Evolutionary conservation across 2,329 filamentous ascomycete genomes (phyloP).

Genomic region (Colletotrichum noveboracense): DNA sequence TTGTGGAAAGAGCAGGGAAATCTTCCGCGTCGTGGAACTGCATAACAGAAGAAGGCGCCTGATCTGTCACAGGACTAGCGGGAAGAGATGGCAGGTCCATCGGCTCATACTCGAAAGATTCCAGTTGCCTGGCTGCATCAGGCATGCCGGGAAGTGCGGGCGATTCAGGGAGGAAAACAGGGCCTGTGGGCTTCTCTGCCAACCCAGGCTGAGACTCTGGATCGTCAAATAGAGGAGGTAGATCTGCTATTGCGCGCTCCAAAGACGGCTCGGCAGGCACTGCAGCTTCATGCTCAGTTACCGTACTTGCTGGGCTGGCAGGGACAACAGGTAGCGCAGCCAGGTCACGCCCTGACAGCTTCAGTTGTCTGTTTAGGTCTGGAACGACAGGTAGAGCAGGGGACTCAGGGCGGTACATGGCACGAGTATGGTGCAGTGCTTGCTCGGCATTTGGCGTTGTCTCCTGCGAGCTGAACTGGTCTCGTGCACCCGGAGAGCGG

Average conservation of each 20-base stretch:
- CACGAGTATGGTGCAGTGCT: neutral
- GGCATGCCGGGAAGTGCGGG: neutral
- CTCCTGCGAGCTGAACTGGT: constrained; percentile 67
- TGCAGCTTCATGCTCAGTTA: neutral
- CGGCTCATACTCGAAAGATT: neutral
- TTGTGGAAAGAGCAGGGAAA: neutral
- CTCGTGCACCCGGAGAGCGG: constrained; percentile 34
- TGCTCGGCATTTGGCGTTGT: constrained; percentile 69
- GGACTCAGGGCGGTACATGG: neutral
- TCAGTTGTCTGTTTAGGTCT: neutral
- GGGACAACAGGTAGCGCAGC: constrained; percentile 9
- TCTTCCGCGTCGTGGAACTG: neutral
- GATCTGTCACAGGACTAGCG: neutral
- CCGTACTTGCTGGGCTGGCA: neutral
- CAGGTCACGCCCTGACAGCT: neutral
- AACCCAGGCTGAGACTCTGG: neutral
- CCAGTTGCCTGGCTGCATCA: neutral
- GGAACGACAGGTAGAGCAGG: neutral
- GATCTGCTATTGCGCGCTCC: neutral
- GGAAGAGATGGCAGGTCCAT: constrained; percentile 1
- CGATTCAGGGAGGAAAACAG: neutral
- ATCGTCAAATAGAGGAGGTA: constrained; percentile 14
- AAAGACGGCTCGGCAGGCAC: neutral
- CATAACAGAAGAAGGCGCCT: neutral
- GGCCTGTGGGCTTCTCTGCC: neutral